Evolutionary conservation across 1,284 basidiomycete genomes (phyloP), one percentile per base, ranked within the genome.

Genomic region (Phenoliferia sp.): DNA sequence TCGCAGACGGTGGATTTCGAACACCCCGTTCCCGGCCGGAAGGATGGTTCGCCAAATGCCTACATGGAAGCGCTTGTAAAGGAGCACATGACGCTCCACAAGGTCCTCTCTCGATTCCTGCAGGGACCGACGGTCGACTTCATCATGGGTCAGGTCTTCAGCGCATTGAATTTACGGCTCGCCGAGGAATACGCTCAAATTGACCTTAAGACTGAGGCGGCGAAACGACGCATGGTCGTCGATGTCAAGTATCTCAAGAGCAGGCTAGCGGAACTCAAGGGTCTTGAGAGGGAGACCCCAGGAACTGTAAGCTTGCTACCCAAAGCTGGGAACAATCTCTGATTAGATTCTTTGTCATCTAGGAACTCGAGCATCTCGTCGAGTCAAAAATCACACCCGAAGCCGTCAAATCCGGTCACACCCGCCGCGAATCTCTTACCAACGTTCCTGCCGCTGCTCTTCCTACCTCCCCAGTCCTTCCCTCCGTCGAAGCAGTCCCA

Each of bases 61-160:
- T 97, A 98, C 80, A 92, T 95, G 82, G 88, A 94, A 31, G 72
- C 93, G 69, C 84, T 99, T 44, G 87, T 94, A 75, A 96, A 95
- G 80, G 95, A 99, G 81, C 95, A 94, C 4, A 88, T 92, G 64
- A 97, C 93, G 32, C 83, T 99, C 61, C 92, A 99, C 82, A 98
- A 95, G 79, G 94, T 99, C 54, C 83, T 99, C 60, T 91, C 90
- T 62, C 90, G 94, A 67, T 99, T 97, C 79, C 83, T 99, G 31
- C 83, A 89, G 6, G 79, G 83, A 39, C 83, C 84, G 29, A 85
- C 91, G 19, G 90, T 95, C 58, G 90, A 94, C 85, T 89, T 90
- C 77, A 91, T 97, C 75, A 94, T 95, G 90, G 86, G 87, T 35
- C 90, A 94, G 78, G 93, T 96, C 19, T 88, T 94, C 71, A 88